Conservation (phyloP, 495 filamentous ascomycete species). For the Xylaria nigripes region DNA sequence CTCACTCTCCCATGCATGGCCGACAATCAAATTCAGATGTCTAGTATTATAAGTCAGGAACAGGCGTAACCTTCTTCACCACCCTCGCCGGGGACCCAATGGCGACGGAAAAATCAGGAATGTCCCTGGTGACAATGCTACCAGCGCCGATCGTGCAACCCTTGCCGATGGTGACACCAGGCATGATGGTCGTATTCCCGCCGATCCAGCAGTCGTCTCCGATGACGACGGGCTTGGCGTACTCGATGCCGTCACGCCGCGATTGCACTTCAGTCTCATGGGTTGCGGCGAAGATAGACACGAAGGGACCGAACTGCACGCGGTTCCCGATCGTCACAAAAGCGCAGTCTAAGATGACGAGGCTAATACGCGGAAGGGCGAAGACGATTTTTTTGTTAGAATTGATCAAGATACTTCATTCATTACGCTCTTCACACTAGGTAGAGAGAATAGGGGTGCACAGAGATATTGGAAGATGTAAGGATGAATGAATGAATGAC, state of each 20-base stretch:
- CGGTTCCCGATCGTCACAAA: slow-evolving; percentile 38
- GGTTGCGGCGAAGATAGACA: slow-evolving; percentile 38
- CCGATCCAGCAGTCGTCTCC: slow-evolving; percentile 46
- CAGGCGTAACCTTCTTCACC: slow-evolving; percentile 32
- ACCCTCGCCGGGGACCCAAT: slow-evolving; percentile 34
- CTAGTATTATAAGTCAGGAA: slow-evolving; percentile 9
- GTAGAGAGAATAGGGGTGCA: neutral
- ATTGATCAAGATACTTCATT: neutral
- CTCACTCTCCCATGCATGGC: neutral
- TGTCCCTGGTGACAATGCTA: slow-evolving; percentile 41
- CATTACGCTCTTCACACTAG: neutral
- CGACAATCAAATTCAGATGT: neutral
- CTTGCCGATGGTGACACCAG: slow-evolving; percentile 40
- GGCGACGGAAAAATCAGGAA: slow-evolving; percentile 35
- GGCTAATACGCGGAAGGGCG: slow-evolving; percentile 12
- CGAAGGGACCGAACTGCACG: slow-evolving; percentile 37
- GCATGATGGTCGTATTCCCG: slow-evolving; percentile 33
- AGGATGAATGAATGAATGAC: neutral
- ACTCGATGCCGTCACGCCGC: slow-evolving; percentile 31
- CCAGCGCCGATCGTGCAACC: slow-evolving; percentile 41
- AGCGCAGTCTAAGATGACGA: slow-evolving; percentile 38
- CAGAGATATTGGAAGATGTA: neutral
- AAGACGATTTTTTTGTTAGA: neutral
- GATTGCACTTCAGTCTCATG: slow-evolving; percentile 37
- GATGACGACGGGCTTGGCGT: slow-evolving; percentile 30